These are phyloP conservation scores for Vicia faba DNA, from an alignment of 306 rosid genomes.

Conservation along the genomic window DNA sequence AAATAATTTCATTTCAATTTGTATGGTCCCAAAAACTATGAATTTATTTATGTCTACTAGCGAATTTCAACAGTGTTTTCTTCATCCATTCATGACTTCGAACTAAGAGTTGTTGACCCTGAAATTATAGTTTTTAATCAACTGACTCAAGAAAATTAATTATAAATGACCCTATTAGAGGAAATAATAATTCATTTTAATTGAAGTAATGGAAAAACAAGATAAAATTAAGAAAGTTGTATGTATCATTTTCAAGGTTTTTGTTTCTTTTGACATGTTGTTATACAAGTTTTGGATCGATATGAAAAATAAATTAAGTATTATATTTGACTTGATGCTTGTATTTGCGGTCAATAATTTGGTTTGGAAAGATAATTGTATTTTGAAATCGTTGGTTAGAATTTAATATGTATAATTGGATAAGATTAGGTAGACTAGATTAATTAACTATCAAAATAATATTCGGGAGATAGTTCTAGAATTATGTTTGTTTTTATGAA, in stretches of 20 bases:
- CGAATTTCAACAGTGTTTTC: not conserved
- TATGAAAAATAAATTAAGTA: not conserved
- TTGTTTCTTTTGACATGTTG: not conserved
- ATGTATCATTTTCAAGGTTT: constrained; percentile 1
- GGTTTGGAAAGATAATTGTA: not conserved
- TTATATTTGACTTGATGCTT: not conserved
- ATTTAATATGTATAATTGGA: not conserved
- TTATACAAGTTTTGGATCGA: not conserved
- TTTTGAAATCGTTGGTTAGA: constrained; percentile 1
- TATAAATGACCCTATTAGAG: constrained; percentile 9
- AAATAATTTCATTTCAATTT: not conserved
- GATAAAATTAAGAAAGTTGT: not conserved
- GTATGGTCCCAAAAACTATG: not conserved
- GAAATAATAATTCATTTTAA: not conserved
- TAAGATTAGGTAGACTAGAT: not conserved
- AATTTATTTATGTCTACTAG: not conserved
- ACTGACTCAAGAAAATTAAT: constrained; percentile 3
- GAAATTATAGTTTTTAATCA: no score
- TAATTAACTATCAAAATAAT: not conserved
- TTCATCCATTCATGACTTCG: not conserved
- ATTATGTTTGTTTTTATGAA: not conserved
- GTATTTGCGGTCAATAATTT: constrained; percentile 8
- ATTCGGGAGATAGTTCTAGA: not conserved
- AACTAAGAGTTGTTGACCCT: no score
- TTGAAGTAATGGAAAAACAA: not conserved